These are phyloP conservation scores for Yarrowia sp. DNA, from an alignment of 805 yeast genomes.

Conservation along the genomic window DNA sequence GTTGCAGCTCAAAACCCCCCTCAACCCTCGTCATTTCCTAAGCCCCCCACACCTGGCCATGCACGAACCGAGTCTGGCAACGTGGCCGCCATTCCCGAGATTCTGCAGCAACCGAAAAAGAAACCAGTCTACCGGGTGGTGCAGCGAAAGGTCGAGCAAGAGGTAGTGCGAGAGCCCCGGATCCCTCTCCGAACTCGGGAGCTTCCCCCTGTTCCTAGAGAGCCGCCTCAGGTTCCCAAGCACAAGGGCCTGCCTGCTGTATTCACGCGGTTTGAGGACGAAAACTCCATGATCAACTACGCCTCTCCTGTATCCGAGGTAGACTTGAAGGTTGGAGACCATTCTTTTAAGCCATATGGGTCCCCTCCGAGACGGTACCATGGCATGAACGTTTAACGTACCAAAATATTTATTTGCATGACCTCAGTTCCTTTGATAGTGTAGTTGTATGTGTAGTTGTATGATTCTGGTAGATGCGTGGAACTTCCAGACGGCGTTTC, in stretches of 20 bases:
- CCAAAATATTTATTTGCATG: conserved; percentile 17
- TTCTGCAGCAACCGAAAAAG: conserved; percentile 9
- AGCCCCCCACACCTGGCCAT: conserved; percentile 7
- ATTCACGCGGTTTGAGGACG: conserved; percentile 20
- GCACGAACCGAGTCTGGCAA: conserved; percentile 9
- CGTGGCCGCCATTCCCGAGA: conserved; percentile 5
- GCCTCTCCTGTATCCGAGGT: not conserved
- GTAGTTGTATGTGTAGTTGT: no score
- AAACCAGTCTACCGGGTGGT: not conserved
- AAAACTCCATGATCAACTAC: conserved; percentile 19
- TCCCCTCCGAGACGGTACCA: conserved; percentile 28
- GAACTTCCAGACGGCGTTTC: no score
- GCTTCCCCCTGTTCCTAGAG: conserved; percentile 1
- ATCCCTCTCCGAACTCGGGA: not conserved
- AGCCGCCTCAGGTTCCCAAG: not conserved
- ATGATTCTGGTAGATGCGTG: no score
- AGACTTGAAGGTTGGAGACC: conserved; percentile 26
- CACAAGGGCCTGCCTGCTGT: conserved; percentile 8
- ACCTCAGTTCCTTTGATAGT: no score
- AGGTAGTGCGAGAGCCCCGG: not conserved
- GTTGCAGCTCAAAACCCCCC: not conserved
- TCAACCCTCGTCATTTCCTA: not conserved
- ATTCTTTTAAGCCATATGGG: conserved; percentile 29
- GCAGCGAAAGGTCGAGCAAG: not conserved
- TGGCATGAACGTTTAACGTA: conserved; percentile 27